These are phyloP conservation scores for Mixia osmundae DNA, from an alignment of 1,284 basidiomycete genomes.

Conservation along the genomic window DNA sequence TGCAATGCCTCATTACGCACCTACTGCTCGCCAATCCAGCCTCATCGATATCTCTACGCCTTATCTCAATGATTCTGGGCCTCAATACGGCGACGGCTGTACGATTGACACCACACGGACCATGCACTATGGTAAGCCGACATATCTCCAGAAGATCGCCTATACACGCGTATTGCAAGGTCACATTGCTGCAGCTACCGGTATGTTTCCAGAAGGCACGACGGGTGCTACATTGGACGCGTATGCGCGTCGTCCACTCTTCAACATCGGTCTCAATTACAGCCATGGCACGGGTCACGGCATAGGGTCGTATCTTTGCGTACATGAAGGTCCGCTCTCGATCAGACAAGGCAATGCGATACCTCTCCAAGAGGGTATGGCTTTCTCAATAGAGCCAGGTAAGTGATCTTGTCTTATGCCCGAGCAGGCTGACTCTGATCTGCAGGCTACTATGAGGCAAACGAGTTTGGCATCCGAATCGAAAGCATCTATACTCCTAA, in stretches of 20 bases:
- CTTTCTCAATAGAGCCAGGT: constrained; percentile 79
- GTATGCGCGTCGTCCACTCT: constrained; percentile 61
- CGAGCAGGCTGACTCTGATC: too few species aligned
- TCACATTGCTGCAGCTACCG: constrained; percentile 71
- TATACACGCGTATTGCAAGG: constrained; percentile 90
- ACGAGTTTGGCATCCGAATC: constrained; percentile 73
- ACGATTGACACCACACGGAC: constrained; percentile 87
- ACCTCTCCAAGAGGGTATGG: constrained; percentile 58
- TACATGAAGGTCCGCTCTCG: constrained; percentile 30
- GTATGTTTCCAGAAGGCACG: constrained; percentile 68
- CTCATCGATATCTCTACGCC: constrained; percentile 54
- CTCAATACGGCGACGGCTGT: constrained; percentile 54
- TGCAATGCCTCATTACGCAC: constrained; percentile 83
- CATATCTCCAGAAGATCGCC: constrained; percentile 57
- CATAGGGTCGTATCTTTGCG: constrained; percentile 72
- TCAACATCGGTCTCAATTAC: constrained; percentile 63
- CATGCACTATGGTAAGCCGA: constrained; percentile 61
- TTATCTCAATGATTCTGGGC: constrained; percentile 44
- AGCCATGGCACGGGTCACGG: constrained; percentile 47
- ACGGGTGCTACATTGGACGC: constrained; percentile 53
- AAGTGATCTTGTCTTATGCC: too few species aligned
- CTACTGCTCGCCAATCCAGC: constrained; percentile 41
- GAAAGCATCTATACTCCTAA: constrained; percentile 33
- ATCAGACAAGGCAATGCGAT: constrained; percentile 25
- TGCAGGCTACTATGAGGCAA: constrained; percentile 78